Percentiles rank a stretch among this genome's conserved stretches.
phyloP scores from a whole-genome alignment of 225 moss, liverwort and hornwort genomes.

The Neckera pumila region DNA sequence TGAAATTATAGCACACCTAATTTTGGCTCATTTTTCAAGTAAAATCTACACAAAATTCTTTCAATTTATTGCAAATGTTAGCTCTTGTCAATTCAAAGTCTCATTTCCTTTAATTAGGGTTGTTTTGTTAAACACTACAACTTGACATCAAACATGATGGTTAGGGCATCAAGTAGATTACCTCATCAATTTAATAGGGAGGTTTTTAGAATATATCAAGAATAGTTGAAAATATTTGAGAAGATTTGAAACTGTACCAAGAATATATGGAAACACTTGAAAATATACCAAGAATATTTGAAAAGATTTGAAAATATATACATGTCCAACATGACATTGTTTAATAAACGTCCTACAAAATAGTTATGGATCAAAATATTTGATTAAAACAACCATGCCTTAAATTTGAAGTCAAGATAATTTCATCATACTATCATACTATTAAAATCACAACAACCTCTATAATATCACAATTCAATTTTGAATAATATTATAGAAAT shows the following conservation, averaged over 20 bases:
- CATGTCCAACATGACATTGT: accelerated
- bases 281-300: neutral
- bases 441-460: too few relatives aligned
- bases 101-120: neutral
- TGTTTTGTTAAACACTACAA: accelerated
- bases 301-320: too few relatives aligned
- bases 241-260: too few relatives aligned
- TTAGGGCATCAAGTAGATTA: accelerated
- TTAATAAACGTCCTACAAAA: accelerated
- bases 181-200: accelerated
- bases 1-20: neutral
- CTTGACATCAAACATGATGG: accelerated
- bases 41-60: too few relatives aligned
- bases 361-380: neutral
- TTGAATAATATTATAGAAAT: too few relatives aligned
- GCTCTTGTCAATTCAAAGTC: too few relatives aligned
- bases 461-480: too few relatives aligned
- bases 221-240: neutral
- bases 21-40: neutral
- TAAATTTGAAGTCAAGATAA: neutral
- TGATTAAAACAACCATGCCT: neutral
- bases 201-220: neutral
- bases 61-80: neutral
- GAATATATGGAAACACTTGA: too few relatives aligned
- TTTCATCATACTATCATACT: too few relatives aligned